Evolutionary conservation across 352 stramenopile species (phyloP), one percentile per base, ranked within the genome.

Genomic region (Phytophthora tubulina): DNA sequence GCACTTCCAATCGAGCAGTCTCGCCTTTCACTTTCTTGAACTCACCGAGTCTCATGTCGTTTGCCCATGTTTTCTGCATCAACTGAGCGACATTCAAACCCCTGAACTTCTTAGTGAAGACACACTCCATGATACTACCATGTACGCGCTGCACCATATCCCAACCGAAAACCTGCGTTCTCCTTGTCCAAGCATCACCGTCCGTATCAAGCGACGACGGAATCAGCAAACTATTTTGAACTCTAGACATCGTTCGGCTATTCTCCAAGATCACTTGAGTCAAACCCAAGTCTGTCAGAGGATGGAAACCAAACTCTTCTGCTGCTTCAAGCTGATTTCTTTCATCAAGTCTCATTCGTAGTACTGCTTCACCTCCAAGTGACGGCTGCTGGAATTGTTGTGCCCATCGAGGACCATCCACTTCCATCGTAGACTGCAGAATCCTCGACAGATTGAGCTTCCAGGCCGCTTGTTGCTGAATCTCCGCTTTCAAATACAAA

Each of bases 11-110:
- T 0, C 78, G 68, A 27, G 42, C 51, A 3, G 76, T 80, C 51
- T 85, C 75, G 49, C 61, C 72, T 39, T 82, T 82, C 17, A 81
- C 71, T 46, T 74, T 77, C n/a, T 72, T 68, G 31, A 81, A 81
- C 21, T 76, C 60, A 2, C 75, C 70, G n/a, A 85, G 66, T 13
- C 72, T 52, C 52, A 78, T 67, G 36, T 84, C 70, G 17, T 77
- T 73, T 6, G 64, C 56, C 77, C 74, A 82, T 35, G 67, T 80
- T 64, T 78, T 80, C 48, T 75, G 57, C 70, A 78, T 75, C 21
- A 80, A 42, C 11, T 62, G 27, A 2, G 58, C 39, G 1, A 77
- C 74, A 41, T 78, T 71, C 14, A 77, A 31, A 5, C 63, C 57
- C 2, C 39, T 17, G 52, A 84, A 84, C 10, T 45, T 68, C 50